Evolutionary conservation across 257 asterid genomes (phyloP).

Genomic region (Solanum rostratum): DNA sequence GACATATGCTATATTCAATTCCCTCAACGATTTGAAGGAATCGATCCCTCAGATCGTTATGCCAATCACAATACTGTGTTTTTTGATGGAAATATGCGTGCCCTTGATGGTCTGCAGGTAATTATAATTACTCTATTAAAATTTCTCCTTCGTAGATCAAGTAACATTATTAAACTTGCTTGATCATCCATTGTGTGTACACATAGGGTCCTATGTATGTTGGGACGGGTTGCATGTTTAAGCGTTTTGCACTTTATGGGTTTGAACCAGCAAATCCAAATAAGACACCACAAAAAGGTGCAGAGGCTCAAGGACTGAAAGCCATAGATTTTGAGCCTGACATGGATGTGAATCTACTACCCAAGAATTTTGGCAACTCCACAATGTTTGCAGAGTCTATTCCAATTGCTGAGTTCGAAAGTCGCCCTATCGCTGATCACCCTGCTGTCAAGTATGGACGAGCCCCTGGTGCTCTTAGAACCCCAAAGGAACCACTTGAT

Average conservation of each 20-base stretch:
- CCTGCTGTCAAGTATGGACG: conserved; percentile 41
- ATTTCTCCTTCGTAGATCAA: background rate
- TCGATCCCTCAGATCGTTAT: conserved; percentile 36
- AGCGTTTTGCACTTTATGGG: conserved; percentile 30
- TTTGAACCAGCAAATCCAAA: conserved; percentile 18
- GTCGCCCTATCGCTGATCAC: conserved; percentile 40
- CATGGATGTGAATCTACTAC: conserved; percentile 20
- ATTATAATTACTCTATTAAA: background rate
- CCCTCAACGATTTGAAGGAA: conserved; percentile 38
- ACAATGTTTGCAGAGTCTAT: conserved; percentile 27
- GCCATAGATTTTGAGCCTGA: conserved; percentile 23
- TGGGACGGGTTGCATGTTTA: conserved; percentile 30
- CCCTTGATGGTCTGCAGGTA: conserved; percentile 33
- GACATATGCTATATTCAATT: conserved; percentile 29
- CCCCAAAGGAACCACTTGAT: conserved; percentile 27
- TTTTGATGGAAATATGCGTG: conserved; percentile 37
- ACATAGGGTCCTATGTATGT: conserved; percentile 31
- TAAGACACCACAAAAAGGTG: conserved; percentile 4
- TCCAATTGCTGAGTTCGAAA: conserved; percentile 32
- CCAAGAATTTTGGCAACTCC: conserved; percentile 33
- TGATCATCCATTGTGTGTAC: background rate
- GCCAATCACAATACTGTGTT: conserved; percentile 33
- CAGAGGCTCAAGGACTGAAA: conserved; percentile 12
- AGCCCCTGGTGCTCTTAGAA: conserved; percentile 25
- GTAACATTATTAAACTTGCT: background rate